Percentiles rank a stretch among this genome's conserved stretches.
Evolutionary conservation across 129 eudicot species (phyloP).

Genomic region (Chrysanthemum makinoi): DNA sequence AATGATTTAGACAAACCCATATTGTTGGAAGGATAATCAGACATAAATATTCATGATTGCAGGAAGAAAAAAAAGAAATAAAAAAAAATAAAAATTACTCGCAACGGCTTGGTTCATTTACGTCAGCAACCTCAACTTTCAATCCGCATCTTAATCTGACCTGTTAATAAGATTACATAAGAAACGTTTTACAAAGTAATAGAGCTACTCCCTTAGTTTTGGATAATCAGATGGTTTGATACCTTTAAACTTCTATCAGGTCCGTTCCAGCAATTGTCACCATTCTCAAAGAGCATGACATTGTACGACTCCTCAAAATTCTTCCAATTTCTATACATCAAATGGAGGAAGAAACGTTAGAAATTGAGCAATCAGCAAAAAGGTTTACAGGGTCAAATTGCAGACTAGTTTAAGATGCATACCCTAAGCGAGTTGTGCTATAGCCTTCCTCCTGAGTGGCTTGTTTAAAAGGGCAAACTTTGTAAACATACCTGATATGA

Average conservation of each 20-base stretch:
- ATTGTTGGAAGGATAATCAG: neutral
- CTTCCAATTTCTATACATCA: slow-evolving; percentile 69
- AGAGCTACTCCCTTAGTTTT: neutral
- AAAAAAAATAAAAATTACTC: slow-evolving; percentile 77
- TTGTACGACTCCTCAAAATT: slow-evolving; percentile 90
- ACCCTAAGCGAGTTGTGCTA: slow-evolving; percentile 93
- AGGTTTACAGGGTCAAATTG: neutral
- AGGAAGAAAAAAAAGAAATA: neutral
- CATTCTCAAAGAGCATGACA: slow-evolving; percentile 69
- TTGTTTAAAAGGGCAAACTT: slow-evolving; percentile 85
- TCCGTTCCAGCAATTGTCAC: slow-evolving; percentile 98
- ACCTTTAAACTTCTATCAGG: slow-evolving; percentile 98
- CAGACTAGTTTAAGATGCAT: slow-evolving; percentile 22
- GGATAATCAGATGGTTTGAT: neutral
- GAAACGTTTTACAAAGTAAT: neutral
- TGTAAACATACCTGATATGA: slow-evolving; percentile 78
- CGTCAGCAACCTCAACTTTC: slow-evolving; percentile 71
- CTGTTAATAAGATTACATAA: slow-evolving; percentile 35
- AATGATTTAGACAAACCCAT: slow-evolving; percentile 1
- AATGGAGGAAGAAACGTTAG: neutral
- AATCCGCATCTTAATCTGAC: slow-evolving; percentile 82
- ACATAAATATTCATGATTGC: neutral
- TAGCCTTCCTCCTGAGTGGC: slow-evolving; percentile 96
- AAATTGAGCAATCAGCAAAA: neutral
- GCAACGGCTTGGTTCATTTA: slow-evolving; percentile 99